phyloP scores from a whole-genome alignment of 2,329 filamentous ascomycete species.

The Trichoderma arundinaceum region DNA sequence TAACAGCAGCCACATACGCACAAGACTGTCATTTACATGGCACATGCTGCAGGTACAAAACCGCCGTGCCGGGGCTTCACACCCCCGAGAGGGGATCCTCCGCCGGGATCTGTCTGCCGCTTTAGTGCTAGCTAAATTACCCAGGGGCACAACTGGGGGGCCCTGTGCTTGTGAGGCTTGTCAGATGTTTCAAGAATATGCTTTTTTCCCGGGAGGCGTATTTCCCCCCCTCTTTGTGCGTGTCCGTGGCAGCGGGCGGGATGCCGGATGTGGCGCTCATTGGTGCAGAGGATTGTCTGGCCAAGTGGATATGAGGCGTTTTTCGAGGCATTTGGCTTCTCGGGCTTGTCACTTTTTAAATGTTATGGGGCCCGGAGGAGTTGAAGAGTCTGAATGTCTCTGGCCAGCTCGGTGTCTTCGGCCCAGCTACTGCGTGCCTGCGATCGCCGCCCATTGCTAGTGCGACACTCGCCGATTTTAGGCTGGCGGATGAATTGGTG shows the following conservation, averaged over 20 bases:
- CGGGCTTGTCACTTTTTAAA: conserved; percentile 15
- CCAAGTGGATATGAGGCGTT: conserved; percentile 11
- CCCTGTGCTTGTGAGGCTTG: not conserved
- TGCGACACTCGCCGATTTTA: conserved; percentile 7
- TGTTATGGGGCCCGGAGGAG: not conserved
- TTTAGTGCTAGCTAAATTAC: conserved; percentile 27
- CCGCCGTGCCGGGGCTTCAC: not conserved
- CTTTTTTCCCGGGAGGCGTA: not conserved
- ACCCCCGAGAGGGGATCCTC: not conserved
- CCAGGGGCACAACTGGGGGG: conserved; percentile 10
- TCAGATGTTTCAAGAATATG: conserved; percentile 12
- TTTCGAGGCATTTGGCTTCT: conserved; percentile 10
- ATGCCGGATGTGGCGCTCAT: conserved; percentile 26
- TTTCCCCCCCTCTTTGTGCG: not conserved
- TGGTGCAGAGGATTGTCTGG: not conserved
- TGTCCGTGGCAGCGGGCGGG: conserved; percentile 8
- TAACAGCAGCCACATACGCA: conserved; percentile 11
- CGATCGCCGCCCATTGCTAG: conserved; percentile 7
- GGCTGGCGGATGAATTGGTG: not conserved
- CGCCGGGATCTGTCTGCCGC: conserved; percentile 8
- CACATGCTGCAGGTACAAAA: conserved; percentile 23
- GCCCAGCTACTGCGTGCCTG: not conserved
- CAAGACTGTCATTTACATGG: conserved; percentile 6
- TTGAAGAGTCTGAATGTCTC: not conserved
- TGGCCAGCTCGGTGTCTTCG: not conserved